Evolutionary conservation across 345 rosid genomes (phyloP), one percentile per base, ranked within the genome.

Genomic region (rapeseed (Brassica napus)): DNA sequence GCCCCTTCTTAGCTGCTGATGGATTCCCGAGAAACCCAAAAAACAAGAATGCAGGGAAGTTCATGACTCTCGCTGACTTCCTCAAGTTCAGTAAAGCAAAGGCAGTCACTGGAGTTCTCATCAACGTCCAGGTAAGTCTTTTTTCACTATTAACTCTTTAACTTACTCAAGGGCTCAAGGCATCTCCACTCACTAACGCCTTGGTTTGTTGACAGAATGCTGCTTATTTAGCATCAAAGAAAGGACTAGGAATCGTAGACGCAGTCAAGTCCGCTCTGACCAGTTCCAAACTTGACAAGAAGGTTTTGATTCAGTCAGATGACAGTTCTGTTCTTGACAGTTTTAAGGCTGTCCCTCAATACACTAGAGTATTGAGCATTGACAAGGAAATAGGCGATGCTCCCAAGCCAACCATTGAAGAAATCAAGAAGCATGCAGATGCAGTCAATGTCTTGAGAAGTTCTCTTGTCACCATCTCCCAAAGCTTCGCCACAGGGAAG

Each of bases 141-240:
- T 60, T 35, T 63, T 10, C 30, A 59, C 21, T 1, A 9, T 1
- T 2, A 52, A 62, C 65, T 73, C 44, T 2, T 8, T 6, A 5
- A 54, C 0, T 72, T 6, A n/a, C 70, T 18, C 44, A 61, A 44
- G 8, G 3, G 9, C 70, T 18, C 44, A 61, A 44, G 8, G 3
- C 10, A 61, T 2, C 55, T 69, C 61, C 14, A 8, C 11, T 71
- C 14, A 8, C 11, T 71, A 59, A 81, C 10, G n/a, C 10, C 1
- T 34, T 58, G 1, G 26, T 42, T 65, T 23, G 14, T 35, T 37
- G 12, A 79, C 89, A 94, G 98, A 88, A 92, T 70, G 97, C 97
- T 37, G 91, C 95, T 75, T 94, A 87, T 83, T 85, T 94, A 24
- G 97, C 97, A 34, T 84, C 97, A 12, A 87, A 92, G 78, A 87